Percentiles rank a stretch among this genome's conserved stretches.
Conservation (phyloP, 2,329 filamentous ascomycete genomes). For the Aurifilum marmelostoma region DNA sequence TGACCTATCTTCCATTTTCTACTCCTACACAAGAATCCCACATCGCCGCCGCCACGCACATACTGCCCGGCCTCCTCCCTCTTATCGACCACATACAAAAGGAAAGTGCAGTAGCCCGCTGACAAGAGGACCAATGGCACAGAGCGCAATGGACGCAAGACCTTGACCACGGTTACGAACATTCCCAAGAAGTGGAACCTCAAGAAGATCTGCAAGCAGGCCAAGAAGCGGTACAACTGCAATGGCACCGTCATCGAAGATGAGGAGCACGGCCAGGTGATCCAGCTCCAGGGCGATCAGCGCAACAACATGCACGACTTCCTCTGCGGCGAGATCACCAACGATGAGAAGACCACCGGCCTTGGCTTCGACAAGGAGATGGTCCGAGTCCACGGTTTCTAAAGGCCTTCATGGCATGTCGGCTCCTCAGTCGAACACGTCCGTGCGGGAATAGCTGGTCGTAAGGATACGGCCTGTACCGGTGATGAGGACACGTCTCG, state of each 20-base stretch:
- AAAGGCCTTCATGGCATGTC: conserved; percentile 27
- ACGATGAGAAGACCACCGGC: conserved; percentile 47
- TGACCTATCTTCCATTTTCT: background rate
- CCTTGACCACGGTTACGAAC: conserved; percentile 98
- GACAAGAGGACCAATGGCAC: conserved; percentile 29
- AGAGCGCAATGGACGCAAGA: conserved; percentile 99
- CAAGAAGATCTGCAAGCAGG: conserved; percentile 99
- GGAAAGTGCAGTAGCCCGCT: background rate
- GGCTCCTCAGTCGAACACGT: conserved; percentile 18
- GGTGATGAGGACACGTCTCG: conserved; percentile 23
- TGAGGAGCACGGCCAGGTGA: conserved; percentile 97
- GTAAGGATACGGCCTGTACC: conserved; percentile 23
- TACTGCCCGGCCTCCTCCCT: background rate
- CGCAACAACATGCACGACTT: conserved; percentile 99
- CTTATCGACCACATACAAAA: background rate
- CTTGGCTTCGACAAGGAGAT: conserved; percentile 93
- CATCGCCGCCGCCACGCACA: background rate
- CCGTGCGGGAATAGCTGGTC: conserved; percentile 19
- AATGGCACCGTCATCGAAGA: conserved; percentile 99
- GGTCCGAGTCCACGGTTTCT: conserved; percentile 75
- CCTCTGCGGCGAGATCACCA: conserved; percentile 82
- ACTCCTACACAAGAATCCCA: background rate
- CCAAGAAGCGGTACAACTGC: conserved; percentile 93
- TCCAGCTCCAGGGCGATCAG: conserved; percentile 99
- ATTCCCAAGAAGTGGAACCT: conserved; percentile 98